These are phyloP conservation scores for Acanthamoeba triangularis DNA, from an alignment of 208 protist genomes.

Conservation along the genomic window DNA sequence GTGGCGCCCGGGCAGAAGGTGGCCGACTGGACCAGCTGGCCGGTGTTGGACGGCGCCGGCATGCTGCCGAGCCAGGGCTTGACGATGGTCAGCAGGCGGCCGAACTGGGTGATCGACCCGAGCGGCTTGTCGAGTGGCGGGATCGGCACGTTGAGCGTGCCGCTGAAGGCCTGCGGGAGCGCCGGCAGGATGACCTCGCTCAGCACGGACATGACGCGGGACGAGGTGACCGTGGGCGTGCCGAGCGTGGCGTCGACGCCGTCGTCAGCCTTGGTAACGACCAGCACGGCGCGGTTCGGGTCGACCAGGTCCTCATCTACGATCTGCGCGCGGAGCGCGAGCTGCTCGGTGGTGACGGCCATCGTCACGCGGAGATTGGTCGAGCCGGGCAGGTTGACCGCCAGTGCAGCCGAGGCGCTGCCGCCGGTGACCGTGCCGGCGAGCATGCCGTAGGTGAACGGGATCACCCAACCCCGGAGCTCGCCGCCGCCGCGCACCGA, in stretches of 20 bases:
- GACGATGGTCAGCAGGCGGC: background rate
- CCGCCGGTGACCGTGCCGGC: background rate
- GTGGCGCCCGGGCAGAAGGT: slow-evolving; percentile 2
- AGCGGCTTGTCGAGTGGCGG: slow-evolving; percentile 29
- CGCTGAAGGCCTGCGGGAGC: slow-evolving; percentile 17
- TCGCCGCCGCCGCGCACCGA: background rate
- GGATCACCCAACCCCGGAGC: background rate
- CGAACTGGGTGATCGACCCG: slow-evolving; percentile 3
- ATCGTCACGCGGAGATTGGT: background rate
- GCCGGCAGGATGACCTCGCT: background rate
- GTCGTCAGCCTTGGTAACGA: background rate
- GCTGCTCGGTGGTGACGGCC: background rate
- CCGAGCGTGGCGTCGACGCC: background rate
- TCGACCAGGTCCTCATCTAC: background rate
- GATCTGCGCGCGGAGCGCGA: background rate
- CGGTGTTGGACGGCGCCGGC: background rate
- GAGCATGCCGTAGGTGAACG: slow-evolving; percentile 54
- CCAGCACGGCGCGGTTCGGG: background rate
- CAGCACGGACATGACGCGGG: background rate
- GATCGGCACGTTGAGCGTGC: background rate
- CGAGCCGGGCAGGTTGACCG: background rate
- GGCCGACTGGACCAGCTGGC: background rate
- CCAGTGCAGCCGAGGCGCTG: background rate
- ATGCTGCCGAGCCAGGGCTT: slow-evolving; percentile 36
- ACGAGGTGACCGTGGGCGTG: background rate